Percentiles rank a stretch among this genome's conserved stretches.
Evolutionary conservation across 169 alveolate genomes (phyloP).

Genomic region (Babesia ovis): DNA sequence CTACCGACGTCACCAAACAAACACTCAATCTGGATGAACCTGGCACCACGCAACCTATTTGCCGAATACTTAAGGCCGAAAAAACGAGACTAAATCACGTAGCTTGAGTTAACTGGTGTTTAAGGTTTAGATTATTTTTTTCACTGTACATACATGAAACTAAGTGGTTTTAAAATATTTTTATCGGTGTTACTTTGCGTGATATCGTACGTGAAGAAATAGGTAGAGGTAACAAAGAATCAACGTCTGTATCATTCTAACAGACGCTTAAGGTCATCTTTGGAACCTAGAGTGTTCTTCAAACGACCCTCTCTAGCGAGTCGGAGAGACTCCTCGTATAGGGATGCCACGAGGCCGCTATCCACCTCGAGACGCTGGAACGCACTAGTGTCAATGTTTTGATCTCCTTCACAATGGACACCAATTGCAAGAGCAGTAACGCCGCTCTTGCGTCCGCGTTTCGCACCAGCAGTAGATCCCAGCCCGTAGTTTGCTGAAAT

Average conservation of each 20-base stretch:
- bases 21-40: slow-evolving; percentile 5
- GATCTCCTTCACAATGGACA: slow-evolving; percentile 1
- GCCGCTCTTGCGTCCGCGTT: neutral
- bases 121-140: no score
- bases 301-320: slow-evolving; percentile 38
- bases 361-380: slow-evolving; percentile 23
- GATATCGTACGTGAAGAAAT: no score
- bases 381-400: neutral
- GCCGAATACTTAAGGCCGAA: slow-evolving; percentile 9
- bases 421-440: neutral
- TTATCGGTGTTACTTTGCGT: no score
- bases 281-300: neutral
- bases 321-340: slow-evolving; percentile 28
- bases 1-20: slow-evolving; percentile 42
- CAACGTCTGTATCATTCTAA: neutral
- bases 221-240: no score
- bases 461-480: neutral
- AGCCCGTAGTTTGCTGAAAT: neutral
- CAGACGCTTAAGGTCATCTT: slow-evolving; percentile 3
- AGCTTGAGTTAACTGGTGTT: no score
- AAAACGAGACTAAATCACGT: neutral
- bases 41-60: slow-evolving; percentile 30
- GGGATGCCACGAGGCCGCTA: slow-evolving; percentile 5
- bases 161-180: no score
- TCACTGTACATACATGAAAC: no score